Base-by-base conservation (phyloP, 1,284 basidiomycete genomes). In the Porodaedalea pini region DNA sequence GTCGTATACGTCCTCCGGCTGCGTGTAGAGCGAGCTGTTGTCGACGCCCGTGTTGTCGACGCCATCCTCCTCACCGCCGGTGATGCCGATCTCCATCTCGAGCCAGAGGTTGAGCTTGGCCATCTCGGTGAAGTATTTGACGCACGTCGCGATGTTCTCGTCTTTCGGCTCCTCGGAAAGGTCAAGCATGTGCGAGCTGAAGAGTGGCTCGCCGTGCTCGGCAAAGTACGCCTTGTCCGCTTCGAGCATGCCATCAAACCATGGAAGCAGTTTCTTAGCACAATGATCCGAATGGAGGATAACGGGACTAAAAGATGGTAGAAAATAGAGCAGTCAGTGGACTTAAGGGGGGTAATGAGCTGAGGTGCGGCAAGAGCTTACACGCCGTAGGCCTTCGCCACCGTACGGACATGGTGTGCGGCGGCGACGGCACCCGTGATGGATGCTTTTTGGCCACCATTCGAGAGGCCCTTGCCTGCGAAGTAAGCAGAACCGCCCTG, bases 81-180 rank as follows among this genome's bases (percentile, higher is more conserved):
- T 99, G 78, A 99, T 99, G 71, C 97, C 97, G 72, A 99, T 99
- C 78, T 99, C 97, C 97, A 99, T 99, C 83, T 99, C 97, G 74
- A 99, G 93, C 94, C 94, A 99, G 68, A 93, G 78, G 63, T 90
- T 89, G 70, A 98, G 77, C 66, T 89, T 85, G 27, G 92, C 91
- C 94, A 99, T 93, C 71, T 93, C 92, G 75, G 87, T 82, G 75
- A 99, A 96, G 83, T 99, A 99, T 75, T 94, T 85, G 62, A 82
- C 90, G 75, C 97, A 99, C 54, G 80, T 93, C 58, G 80, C 86
- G 70, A 99, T 99, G 83, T 99, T 99, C 71, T 98, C 83, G 67
- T 96, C 95, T 76, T 98, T 97, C 71, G 92, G 73, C 77, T 99
- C 96, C 71, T 99, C 97, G 55, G 95, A 98, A 65, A 99, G 86